phyloP scores from a whole-genome alignment of 1,284 basidiomycete genomes.

The Ganoderma sp. region DNA sequence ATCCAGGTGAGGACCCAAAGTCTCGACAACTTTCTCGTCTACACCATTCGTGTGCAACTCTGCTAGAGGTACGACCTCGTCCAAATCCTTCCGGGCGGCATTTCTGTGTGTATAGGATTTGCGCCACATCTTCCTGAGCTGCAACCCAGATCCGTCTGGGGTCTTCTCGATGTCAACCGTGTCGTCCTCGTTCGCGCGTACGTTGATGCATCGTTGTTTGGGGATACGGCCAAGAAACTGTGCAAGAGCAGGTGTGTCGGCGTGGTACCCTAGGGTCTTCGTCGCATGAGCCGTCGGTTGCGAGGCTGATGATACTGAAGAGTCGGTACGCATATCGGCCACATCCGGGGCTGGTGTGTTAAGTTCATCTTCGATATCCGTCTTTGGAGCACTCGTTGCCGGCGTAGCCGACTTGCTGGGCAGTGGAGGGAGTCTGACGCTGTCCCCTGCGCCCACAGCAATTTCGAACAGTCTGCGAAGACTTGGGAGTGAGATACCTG shows the following conservation, averaged over 20 bases:
- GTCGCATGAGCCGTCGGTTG: slow-evolving; percentile 51
- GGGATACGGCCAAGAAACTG: slow-evolving; percentile 68
- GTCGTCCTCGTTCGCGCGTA: slow-evolving; percentile 53
- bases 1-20: background rate
- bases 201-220: slow-evolving; percentile 61
- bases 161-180: slow-evolving; percentile 51
- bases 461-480: slow-evolving; percentile 70
- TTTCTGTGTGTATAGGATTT: slow-evolving; percentile 56
- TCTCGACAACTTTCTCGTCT: background rate
- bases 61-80: slow-evolving; percentile 33
- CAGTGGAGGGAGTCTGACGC: slow-evolving; percentile 11
- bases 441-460: slow-evolving; percentile 58
- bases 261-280: slow-evolving; percentile 69
- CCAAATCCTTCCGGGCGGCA: slow-evolving; percentile 45
- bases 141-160: slow-evolving; percentile 8
- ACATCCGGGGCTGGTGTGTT: background rate
- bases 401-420: slow-evolving; percentile 8
- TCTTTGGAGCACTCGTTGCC: background rate
- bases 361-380: background rate
- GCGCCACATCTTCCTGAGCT: slow-evolving; percentile 39
- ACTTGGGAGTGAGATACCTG: slow-evolving; percentile 62
- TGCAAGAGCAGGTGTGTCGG: slow-evolving; percentile 73
- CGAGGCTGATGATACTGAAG: background rate
- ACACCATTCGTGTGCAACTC: slow-evolving; percentile 7
- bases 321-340: background rate